Evolutionary conservation across 768 basidiomycete genomes (phyloP), one percentile per base, ranked within the genome.

Genomic region (Auriculariales sp.): DNA sequence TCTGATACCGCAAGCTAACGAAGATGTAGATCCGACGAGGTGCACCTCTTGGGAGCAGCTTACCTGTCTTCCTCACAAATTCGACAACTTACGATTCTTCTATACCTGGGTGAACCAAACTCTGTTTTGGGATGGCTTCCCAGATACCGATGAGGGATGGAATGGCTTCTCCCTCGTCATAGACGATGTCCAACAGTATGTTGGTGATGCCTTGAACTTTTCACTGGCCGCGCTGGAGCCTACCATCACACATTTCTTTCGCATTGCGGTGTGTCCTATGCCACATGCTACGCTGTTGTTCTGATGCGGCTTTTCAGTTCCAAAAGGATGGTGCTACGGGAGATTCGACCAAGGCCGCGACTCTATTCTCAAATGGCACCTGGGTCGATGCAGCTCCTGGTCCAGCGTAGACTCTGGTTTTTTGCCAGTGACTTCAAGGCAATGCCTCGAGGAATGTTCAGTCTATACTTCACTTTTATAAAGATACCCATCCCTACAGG

Each of bases 101-200:
- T 4, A 68, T 81, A 28, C 68, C 78, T 9, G 60, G 83, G 3
- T 57, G 5, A 71, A 75, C 53, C 79, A 82, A 56, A 69, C 66
- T 0, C 69, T 88, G 3, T 61, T 59, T 0, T 87, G 85, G 85
- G 66, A 64, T 28, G 60, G 60, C 1, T 63, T 79, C 5, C 69
- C 75, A 6, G 57, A 60, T 4, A 50, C 45, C 25, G 33, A 65
- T 17, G 59, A 63, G 28, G 71, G 68, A 2, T 90, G 83, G 83
- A 78, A 81, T 57, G 85, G 85, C 4, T 89, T 87, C 58, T 67
- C 77, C 0, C 71, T 92, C 24, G 69, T 92, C 12, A 74, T 89
- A n/a, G 86, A 92, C 59, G 90, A 92, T 55, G 88, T 93, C 0
- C 78, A 88, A 61, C 71, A 81, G 55, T 89, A 83, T 58, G 61